Base-by-base conservation (phyloP, 306 rosid genomes). In the Vigna nakashimae region DNA sequence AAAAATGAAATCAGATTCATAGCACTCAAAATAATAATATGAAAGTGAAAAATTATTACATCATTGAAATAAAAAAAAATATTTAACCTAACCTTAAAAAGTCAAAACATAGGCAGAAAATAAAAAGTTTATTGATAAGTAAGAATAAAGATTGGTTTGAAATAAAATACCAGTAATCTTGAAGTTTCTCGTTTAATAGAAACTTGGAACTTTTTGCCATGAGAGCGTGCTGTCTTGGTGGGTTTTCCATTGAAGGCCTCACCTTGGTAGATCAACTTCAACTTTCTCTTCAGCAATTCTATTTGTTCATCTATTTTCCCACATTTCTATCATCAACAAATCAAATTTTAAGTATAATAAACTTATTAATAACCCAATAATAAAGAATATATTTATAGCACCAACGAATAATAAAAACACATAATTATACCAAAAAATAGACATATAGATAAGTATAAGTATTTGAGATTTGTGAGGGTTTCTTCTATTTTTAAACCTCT, bases 201-300 rank as follows among this genome's bases (percentile, higher is more conserved):
- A 71, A 95, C 98, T 80, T 92, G 98, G 65, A 95, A 95, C 78
- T 95, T 95, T 85, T 79, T 90, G 76, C 98, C 98, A 74, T 89
- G 98, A 70, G 98, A 95, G 17, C 98, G 86, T 26, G 97, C 98
- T 1, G 98, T 95, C 83, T 95, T 95, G 50, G 98, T 95, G 58
- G 80, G 89, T 82, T 89, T 95, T 17, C 98, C 98, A 73, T 95
- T 95, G 82, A 95, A 95, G 68, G 97, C 97, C 40, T 88, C 92
- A 14, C 98, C 98, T 79, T 95, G 86, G 82, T 87, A 80, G 24
- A 95, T 95, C 89, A 88, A 66, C 76, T 83, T 78, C 80, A 95
- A 90, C 90, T 95, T 95, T 84, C 72, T 80, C 82, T 95, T 95
- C 73, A 95, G 65, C 38, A 95, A 69, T 68, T 95, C 96, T 76